Evolutionary conservation across 1,139 yeast species (phyloP).

Genomic region (Pichia sp.): DNA sequence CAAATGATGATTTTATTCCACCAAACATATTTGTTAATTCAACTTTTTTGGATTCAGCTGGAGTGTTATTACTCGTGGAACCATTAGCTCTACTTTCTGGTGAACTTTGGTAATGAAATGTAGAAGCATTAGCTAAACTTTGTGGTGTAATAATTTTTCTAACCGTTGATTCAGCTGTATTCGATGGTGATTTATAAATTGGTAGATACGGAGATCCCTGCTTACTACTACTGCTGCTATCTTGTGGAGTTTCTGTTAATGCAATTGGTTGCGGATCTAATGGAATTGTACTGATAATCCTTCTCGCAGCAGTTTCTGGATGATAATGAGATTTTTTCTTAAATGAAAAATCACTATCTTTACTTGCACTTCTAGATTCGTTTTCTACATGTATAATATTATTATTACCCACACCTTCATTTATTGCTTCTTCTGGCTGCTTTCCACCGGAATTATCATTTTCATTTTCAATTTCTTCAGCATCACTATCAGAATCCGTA

Average conservation of each 20-base stretch:
- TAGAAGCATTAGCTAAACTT: conserved; percentile 2
- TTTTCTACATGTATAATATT: neutral
- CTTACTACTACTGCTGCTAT: conserved; percentile 17
- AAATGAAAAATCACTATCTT: conserved; percentile 11
- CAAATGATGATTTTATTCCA: too few relatives aligned
- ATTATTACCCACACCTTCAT: too few relatives aligned
- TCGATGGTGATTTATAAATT: conserved; percentile 13
- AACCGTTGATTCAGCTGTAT: neutral
- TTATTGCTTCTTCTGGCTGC: too few relatives aligned
- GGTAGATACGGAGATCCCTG: conserved; percentile 23
- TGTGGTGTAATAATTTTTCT: conserved; percentile 13
- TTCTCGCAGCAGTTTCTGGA: conserved; percentile 67
- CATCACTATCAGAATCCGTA: too few relatives aligned
- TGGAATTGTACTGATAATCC: conserved; percentile 70
- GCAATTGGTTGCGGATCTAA: conserved; percentile 73
- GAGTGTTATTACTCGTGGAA: neutral
- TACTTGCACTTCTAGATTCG: conserved; percentile 8
- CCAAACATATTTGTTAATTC: too few relatives aligned
- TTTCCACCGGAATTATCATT: conserved; percentile 22
- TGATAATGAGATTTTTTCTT: conserved; percentile 28
- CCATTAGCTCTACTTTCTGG: conserved; percentile 1
- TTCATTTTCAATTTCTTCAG: too few relatives aligned
- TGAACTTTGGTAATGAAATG: conserved; percentile 2
- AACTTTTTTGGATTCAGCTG: neutral
- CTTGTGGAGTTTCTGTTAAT: conserved; percentile 21